These are phyloP conservation scores for Phylloporus arenicola DNA, from an alignment of 768 basidiomycete genomes.

Conservation along the genomic window DNA sequence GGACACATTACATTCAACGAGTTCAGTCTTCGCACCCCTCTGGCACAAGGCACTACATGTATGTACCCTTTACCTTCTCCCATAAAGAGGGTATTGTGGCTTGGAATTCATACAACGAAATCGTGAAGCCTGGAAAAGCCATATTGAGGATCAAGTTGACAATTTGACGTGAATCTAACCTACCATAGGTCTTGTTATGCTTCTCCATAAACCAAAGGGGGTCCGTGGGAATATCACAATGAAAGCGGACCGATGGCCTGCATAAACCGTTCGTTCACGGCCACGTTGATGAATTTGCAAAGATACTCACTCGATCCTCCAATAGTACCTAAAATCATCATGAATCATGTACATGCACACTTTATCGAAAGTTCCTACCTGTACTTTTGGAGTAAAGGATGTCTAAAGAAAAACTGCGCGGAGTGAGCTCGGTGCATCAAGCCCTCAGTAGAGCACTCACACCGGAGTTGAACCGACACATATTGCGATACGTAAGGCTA, in stretches of 20 bases:
- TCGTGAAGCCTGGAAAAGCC: conserved; percentile 46
- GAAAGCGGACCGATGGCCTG: conserved; percentile 49
- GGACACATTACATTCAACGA: neutral
- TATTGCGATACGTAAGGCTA: conserved; percentile 50
- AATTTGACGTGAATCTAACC: neutral
- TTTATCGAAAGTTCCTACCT: conserved; percentile 14
- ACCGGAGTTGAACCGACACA: conserved; percentile 74
- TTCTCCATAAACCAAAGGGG: conserved; percentile 57
- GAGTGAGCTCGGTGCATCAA: neutral
- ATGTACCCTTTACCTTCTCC: conserved; percentile 49
- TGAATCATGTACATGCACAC: neutral
- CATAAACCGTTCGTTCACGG: neutral
- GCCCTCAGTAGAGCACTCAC: conserved; percentile 31
- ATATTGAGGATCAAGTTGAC: neutral
- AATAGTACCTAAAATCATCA: conserved; percentile 21
- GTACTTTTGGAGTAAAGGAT: conserved; percentile 25
- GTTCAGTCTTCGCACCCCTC: conserved; percentile 33
- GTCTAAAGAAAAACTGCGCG: conserved; percentile 47
- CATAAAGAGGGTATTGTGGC: conserved; percentile 63
- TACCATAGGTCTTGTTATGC: conserved; percentile 50
- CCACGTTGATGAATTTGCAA: conserved; percentile 28
- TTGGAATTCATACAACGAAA: conserved; percentile 56
- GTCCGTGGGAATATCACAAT: conserved; percentile 45
- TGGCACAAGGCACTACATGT: conserved; percentile 30
- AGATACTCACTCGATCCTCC: conserved; percentile 25